A percentile compares a stretch with the other conserved stretches of the same genome.
Evolutionary conservation across 2,329 filamentous ascomycete genomes (phyloP).

Genomic region (Blastomyces parvus): DNA sequence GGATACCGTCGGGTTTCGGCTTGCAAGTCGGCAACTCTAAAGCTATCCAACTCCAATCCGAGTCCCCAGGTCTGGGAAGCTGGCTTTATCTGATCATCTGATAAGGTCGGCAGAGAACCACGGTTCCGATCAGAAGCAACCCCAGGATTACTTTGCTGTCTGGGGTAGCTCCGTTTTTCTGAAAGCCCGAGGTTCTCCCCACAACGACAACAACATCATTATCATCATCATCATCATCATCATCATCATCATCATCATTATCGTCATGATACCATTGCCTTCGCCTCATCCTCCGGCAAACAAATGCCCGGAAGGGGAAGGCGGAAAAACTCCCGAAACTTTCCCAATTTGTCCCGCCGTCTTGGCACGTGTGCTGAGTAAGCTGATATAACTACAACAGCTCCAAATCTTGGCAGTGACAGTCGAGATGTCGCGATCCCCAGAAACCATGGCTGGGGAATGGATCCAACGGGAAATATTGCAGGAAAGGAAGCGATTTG

Average conservation of each 20-base stretch:
- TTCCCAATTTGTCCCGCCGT: neutral
- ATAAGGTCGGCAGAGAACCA: neutral
- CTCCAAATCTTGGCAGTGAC: neutral
- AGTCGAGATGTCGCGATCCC: neutral
- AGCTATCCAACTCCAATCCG: neutral
- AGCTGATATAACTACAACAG: neutral
- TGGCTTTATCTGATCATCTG: constrained; percentile 2
- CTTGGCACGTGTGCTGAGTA: neutral
- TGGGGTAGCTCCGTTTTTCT: too few relatives aligned
- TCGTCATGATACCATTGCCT: too few relatives aligned
- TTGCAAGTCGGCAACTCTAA: neutral
- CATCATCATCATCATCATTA: neutral
- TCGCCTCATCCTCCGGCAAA: too few relatives aligned
- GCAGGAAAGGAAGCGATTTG: neutral
- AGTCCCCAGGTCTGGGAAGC: neutral
- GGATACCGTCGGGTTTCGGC: neutral
- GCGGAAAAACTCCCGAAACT: too few relatives aligned
- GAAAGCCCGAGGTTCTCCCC: neutral
- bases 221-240: too few relatives aligned
- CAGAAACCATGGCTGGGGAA: neutral
- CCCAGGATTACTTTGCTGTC: neutral
- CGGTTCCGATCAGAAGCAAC: neutral
- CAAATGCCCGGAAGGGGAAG: too few relatives aligned
- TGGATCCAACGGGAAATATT: neutral
- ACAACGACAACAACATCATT: too few relatives aligned